These are phyloP conservation scores for Botryotinia narcissicola DNA, from an alignment of 2,329 filamentous ascomycete genomes.

Conservation along the genomic window DNA sequence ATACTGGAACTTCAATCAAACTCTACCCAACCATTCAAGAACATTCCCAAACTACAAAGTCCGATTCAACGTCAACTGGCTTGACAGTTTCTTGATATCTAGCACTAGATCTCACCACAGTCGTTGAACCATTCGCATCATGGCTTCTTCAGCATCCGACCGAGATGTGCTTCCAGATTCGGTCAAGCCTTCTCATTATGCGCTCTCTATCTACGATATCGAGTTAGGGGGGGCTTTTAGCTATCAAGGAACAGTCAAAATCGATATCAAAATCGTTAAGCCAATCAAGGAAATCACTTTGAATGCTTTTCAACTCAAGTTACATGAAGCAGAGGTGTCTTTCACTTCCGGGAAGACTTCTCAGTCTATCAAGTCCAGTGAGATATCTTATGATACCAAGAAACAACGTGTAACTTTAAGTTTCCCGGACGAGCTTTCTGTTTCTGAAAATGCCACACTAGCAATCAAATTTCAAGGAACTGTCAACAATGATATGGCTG, in stretches of 20 bases:
- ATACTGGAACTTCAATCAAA: background rate
- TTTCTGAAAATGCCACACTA: slow-evolving; percentile 63
- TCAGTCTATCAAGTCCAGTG: slow-evolving; percentile 55
- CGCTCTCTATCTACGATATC: slow-evolving; percentile 75
- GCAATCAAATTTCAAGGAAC: slow-evolving; percentile 73
- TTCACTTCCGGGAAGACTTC: slow-evolving; percentile 57
- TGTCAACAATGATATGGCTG: slow-evolving; percentile 88
- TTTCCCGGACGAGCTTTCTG: slow-evolving; percentile 70
- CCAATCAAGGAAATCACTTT: slow-evolving; percentile 74
- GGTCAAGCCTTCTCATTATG: slow-evolving; percentile 83
- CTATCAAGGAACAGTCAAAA: slow-evolving; percentile 82
- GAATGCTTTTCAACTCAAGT: slow-evolving; percentile 81
- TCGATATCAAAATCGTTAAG: slow-evolving; percentile 70
- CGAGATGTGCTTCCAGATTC: slow-evolving; percentile 60
- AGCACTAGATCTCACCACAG: background rate
- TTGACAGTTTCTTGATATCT: slow-evolving; percentile 1
- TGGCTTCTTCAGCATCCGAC: slow-evolving; percentile 47
- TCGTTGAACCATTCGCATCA: slow-evolving; percentile 18
- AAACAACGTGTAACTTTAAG: slow-evolving; percentile 78
- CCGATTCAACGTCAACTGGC: background rate
- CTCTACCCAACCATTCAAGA: background rate
- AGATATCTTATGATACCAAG: slow-evolving; percentile 77
- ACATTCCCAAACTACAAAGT: background rate
- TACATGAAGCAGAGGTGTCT: slow-evolving; percentile 64
- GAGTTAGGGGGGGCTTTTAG: slow-evolving; percentile 67